Conservation (phyloP, 2,329 filamentous ascomycete genomes). For the Alternaria brassicae region DNA sequence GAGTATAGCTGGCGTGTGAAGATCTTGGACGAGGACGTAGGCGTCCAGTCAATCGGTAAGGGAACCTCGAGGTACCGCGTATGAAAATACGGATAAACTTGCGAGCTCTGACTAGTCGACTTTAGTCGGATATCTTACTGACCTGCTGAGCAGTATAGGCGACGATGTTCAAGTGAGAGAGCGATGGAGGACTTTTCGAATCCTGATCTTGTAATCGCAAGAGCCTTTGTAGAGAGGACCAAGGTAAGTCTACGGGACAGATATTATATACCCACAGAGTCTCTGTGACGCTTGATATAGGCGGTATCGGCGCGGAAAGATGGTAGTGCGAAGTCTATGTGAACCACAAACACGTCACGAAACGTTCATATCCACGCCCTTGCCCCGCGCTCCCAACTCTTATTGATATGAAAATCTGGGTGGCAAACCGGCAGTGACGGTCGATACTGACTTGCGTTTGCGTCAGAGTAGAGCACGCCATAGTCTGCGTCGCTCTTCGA, state of each 20-base stretch:
- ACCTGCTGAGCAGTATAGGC: not conserved
- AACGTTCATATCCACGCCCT: not conserved
- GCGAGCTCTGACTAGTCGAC: not conserved
- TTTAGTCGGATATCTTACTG: not conserved
- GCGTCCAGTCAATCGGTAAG: not conserved
- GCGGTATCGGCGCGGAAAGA: constrained; percentile 8
- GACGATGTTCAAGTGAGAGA: constrained; percentile 14
- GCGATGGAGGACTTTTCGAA: not conserved
- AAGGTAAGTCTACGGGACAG: not conserved
- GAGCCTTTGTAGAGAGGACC: not conserved
- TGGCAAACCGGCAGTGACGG: constrained; percentile 5
- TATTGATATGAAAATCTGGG: not conserved
- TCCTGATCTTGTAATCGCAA: not conserved
- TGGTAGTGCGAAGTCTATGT: not conserved
- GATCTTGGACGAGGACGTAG: not conserved
- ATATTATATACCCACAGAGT: not conserved
- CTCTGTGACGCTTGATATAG: not conserved
- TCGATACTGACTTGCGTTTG: not conserved
- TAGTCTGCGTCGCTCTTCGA: not conserved
- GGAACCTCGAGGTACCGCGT: not conserved
- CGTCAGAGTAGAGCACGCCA: not conserved
- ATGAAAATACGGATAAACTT: not conserved
- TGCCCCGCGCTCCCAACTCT: not conserved
- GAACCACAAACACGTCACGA: constrained; percentile 2
- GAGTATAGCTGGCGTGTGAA: not conserved